Base-by-base conservation (phyloP, 31 red algal species). In the Porphyra umbilicalis region DNA sequence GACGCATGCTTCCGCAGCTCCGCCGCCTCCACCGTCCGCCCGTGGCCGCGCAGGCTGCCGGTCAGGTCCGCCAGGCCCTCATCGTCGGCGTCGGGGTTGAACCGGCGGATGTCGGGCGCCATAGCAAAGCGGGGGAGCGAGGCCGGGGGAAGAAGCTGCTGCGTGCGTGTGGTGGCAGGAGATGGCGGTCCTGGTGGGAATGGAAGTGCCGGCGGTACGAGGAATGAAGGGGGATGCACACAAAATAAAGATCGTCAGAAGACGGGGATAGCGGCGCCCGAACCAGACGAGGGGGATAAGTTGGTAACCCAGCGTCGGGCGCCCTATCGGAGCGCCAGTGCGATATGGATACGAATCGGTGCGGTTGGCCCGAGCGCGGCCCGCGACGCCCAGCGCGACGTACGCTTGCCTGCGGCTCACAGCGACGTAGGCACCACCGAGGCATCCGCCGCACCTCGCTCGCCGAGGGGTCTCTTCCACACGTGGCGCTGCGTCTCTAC, bases 1-100 rank as follows among this genome's bases (percentile, higher is more conserved):
- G 88, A 83, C 75, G 89, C 89, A 78, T 96, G 94, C n/a, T 39
- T 42, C n/a, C 87, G 71, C 10, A 96, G 87, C 75, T 96, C 94
- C 36, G 36, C 20, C 87, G 25, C 57, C 6, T 71, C 57, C 57
- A 71, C 57, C 6, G 57, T 18, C 57, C 57, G 57, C 4, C 57
- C 57, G 57, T 71, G 57, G 57, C 57, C 57, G 14, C 57, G 57
- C 25, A 71, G 57, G 25, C 57, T 18, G 20, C 57, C 57, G 57
- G 57, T 71, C 57, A 71, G 14, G 14, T 71, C 57, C 4, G 57
- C 57, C 6, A 71, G 57, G 57, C 57, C 57, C 57, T 18, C 57
- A 71, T 71, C 57, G 25, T 71, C 57, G 4, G 30, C 57, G 16
- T 71, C 57, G 2, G 57, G 57, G 30, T 13, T 71, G 25, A 71